Evolutionary conservation across 495 filamentous ascomycete species (phyloP).

Genomic region (Amphirosellinia nigrospora): DNA sequence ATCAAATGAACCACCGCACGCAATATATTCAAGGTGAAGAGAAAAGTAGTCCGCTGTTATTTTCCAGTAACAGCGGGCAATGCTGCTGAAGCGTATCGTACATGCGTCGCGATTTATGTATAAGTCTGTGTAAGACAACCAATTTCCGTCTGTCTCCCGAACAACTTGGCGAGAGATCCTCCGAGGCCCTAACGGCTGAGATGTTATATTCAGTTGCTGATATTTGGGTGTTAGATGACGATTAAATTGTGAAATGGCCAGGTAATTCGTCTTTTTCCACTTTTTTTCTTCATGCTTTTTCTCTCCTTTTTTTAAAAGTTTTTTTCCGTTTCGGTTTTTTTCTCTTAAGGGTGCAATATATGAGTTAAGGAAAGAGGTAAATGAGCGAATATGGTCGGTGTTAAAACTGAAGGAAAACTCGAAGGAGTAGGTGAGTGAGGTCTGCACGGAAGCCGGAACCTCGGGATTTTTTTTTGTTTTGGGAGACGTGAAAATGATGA

Average conservation of each 20-base stretch:
- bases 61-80: not conserved
- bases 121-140: conserved; percentile 6
- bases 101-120: conserved; percentile 21
- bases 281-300: conserved; percentile 6
- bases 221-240: not conserved
- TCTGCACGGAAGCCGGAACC: not conserved
- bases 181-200: not conserved
- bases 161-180: not conserved
- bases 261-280: conserved; percentile 4
- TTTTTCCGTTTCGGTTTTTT: conserved; percentile 27
- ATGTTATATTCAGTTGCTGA: conserved; percentile 16
- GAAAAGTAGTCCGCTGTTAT: conserved; percentile 20
- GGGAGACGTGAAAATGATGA: conserved; percentile 27
- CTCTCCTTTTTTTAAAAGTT: conserved; percentile 16
- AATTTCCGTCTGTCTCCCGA: not conserved
- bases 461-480: not conserved
- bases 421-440: conserved; percentile 29
- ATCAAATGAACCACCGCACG: conserved; percentile 21
- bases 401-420: conserved; percentile 35
- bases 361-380: conserved; percentile 35
- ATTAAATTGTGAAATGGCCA: conserved; percentile 12
- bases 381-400: conserved; percentile 44
- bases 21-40: conserved; percentile 23
- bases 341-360: conserved; percentile 10
- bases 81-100: conserved; percentile 21